Base-by-base conservation (phyloP, 441 rosid genomes). In the Metrosideros polymorpha region DNA sequence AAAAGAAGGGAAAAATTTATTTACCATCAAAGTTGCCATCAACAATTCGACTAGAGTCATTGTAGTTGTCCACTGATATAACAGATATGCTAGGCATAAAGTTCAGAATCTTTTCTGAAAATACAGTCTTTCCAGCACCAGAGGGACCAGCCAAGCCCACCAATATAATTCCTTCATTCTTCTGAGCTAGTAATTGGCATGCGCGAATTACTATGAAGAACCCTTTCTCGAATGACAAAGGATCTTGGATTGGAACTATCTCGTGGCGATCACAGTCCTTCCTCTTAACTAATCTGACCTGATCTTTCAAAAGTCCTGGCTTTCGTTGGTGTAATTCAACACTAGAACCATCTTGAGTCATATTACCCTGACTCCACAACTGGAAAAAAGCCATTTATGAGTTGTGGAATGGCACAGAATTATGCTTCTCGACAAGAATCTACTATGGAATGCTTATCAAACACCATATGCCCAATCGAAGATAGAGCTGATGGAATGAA, bases 91-190 rank as follows among this genome's bases (percentile, higher is more conserved):
- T 96, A 32, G 99, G 98, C 93, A 96, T 86, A 85, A 96, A 98
- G 86, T 91, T 93, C 86, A 93, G 92, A 50, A 96, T 95, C 96
- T 96, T 98, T 89, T 98, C 99, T 7, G 99, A 94, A 61, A 98
- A 94, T 29, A 98, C 92, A 17, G 98, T 94, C 94, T 98, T 98
- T 86, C 99, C 99, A 18, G 99, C 98, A 86, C 99, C 99, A 88
- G 99, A 96, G 88, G 99, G 99, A 53, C 99, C 99, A 29, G 99
- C 99, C 84, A 98, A 88, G 30, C 99, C 99, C 85, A 96, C 93
- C 93, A 96, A 82, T 86, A 93, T 90, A 10, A 98, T 94, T 89
- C 98, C 98, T 82, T 96, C 96, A 86, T 95, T 96, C 91, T 92
- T 95, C 89, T 96, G 97, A 54, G 96, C 94, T 30, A 96, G 90